A percentile compares a stretch with the other conserved stretches of the same genome.
Conservation (phyloP, 1,284 basidiomycete genomes). For the Moesziomyces sp. region DNA sequence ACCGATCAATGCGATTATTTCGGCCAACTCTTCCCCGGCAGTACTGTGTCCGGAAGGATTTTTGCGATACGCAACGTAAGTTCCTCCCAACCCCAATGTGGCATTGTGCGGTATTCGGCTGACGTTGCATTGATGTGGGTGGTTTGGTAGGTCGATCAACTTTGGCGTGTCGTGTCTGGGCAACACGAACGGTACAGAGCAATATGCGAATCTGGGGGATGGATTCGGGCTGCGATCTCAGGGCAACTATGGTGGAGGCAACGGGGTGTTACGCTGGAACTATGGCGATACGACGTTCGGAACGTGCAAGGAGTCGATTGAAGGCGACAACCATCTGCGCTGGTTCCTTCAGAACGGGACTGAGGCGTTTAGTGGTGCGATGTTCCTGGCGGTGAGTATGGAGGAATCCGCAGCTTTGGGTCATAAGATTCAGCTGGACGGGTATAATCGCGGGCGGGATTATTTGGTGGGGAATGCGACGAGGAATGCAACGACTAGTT, state of each 20-base stretch:
- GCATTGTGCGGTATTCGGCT: background rate
- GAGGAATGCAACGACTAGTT: conserved; percentile 31
- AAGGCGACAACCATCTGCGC: conserved; percentile 89
- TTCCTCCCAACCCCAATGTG: background rate
- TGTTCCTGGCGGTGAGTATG: conserved; percentile 77
- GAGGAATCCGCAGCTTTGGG: conserved; percentile 49
- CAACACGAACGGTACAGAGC: conserved; percentile 56
- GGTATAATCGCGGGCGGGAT: conserved; percentile 73
- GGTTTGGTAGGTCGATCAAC: conserved; percentile 51
- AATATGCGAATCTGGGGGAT: conserved; percentile 61
- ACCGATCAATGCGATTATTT: conserved; percentile 65
- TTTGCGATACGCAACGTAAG: conserved; percentile 61
- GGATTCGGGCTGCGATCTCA: conserved; percentile 48
- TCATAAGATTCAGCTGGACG: conserved; percentile 55
- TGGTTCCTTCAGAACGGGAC: conserved; percentile 86
- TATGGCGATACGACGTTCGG: conserved; percentile 53
- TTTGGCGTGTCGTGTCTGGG: conserved; percentile 66
- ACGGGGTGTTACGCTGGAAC: conserved; percentile 61
- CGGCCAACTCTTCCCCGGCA: conserved; percentile 47
- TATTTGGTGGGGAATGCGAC: conserved; percentile 72
- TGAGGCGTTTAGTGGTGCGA: conserved; percentile 76
- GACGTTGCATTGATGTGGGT: background rate
- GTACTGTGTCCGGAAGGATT: conserved; percentile 63
- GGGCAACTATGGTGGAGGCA: conserved; percentile 55
- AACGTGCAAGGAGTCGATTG: conserved; percentile 75